phyloP scores from a whole-genome alignment of 306 rosid genomes.

The Cucurbita maxima region DNA sequence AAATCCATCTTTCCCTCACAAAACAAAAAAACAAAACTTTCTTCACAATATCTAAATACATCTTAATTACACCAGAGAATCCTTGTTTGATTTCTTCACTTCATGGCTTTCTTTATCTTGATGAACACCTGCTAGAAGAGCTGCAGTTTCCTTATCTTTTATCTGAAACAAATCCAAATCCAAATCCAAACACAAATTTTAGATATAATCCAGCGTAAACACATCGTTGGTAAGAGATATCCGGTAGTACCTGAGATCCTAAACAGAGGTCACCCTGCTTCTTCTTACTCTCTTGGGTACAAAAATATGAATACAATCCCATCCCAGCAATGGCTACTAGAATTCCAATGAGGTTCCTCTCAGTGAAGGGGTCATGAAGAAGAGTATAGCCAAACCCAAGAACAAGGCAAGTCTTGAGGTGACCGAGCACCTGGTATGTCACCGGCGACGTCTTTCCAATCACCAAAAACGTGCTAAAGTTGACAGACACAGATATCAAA shows the following conservation, averaged over 20 bases:
- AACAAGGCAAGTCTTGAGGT: conserved; percentile 93
- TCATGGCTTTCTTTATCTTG: conserved; percentile 62
- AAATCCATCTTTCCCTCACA: conserved; percentile 11
- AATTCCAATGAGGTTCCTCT: conserved; percentile 78
- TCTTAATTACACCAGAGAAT: conserved; percentile 44
- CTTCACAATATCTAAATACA: not conserved
- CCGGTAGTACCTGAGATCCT: conserved; percentile 41
- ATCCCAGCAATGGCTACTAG: conserved; percentile 63
- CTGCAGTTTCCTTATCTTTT: conserved; percentile 51
- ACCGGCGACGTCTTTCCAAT: conserved; percentile 98
- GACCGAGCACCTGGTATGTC: conserved; percentile 91
- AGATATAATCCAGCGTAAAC: too few relatives aligned
- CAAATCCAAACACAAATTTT: not conserved
- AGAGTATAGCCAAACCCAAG: conserved; percentile 91
- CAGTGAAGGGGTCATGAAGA: conserved; percentile 87
- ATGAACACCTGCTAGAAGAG: conserved; percentile 49
- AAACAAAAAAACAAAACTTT: not conserved
- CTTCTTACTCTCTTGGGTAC: conserved; percentile 70
- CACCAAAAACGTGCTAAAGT: conserved; percentile 89
- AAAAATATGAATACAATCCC: conserved; percentile 88
- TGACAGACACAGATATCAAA: conserved; percentile 82
- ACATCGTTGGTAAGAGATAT: not conserved
- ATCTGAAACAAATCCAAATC: conserved; percentile 20
- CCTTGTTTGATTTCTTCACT: conserved; percentile 55
- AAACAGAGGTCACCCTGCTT: conserved; percentile 51